Percentiles rank a stretch among this genome's conserved stretches.
These are phyloP conservation scores for Aspergillus pseudoviridinutans DNA, from an alignment of 2,329 filamentous ascomycete genomes.

Conservation along the genomic window DNA sequence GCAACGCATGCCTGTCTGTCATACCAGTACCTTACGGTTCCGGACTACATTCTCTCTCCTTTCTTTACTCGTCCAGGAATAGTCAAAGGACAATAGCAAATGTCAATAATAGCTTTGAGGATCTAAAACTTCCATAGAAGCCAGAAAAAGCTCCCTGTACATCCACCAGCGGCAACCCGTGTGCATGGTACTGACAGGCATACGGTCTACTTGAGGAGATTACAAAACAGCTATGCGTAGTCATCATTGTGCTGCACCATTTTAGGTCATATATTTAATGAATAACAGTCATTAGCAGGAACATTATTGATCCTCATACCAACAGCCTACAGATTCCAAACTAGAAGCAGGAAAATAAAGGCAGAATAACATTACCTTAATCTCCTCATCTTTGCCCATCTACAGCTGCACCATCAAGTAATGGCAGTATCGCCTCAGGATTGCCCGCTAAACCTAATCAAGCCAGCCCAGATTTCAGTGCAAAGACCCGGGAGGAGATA, in stretches of 20 bases:
- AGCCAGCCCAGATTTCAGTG: slow-evolving; percentile 4
- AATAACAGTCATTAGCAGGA: background rate
- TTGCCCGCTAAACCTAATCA: background rate
- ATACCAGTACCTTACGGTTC: background rate
- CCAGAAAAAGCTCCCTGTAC: no score
- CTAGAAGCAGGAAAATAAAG: background rate
- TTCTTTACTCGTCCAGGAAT: background rate
- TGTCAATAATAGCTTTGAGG: background rate
- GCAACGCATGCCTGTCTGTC: background rate
- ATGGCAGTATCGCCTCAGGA: background rate
- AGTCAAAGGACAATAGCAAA: background rate
- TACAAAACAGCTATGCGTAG: background rate
- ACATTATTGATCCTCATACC: no score
- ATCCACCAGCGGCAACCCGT: background rate
- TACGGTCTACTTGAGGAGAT: background rate
- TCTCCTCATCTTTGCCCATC: background rate
- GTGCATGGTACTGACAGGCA: background rate
- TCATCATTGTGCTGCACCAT: background rate
- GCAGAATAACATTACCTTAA: background rate
- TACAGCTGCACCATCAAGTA: background rate
- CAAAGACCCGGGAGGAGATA: slow-evolving; percentile 3
- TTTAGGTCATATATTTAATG: no score
- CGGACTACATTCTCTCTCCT: background rate
- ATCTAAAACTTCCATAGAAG: background rate
- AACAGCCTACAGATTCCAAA: background rate